Base-by-base conservation (phyloP, 805 yeast genomes). In the Candida patagonica region DNA sequence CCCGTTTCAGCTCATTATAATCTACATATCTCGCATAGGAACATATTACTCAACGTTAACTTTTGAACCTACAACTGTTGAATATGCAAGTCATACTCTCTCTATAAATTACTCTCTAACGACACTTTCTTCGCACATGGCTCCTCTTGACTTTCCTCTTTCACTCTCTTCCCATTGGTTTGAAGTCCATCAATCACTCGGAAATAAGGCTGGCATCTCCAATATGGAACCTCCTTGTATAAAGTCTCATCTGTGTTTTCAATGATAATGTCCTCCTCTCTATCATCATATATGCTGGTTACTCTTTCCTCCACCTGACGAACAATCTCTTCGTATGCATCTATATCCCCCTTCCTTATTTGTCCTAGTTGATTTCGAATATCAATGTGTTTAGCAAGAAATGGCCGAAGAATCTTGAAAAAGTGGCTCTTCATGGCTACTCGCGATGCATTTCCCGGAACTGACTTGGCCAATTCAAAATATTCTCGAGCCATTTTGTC, bases 161-260 rank as follows among this genome's bases (percentile, higher is more conserved):
- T 7, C 3, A 33, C 27, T 10, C 47, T 40, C 34, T 53, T 50
- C 19, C 62, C 62, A 29, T 57, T 57, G 26, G 56, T 50, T 23
- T 54, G 47, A 2, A 74, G 76, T 17, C 97, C 97, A 56, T 85
- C 74, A 1, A 89, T 95, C 2, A 80, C 78, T 51, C 98, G 71
- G 68, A 89, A 89, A 57, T 84, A 82, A 2, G 98, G 98, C 62
- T 89, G 98, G 48, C 95, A 78, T 53, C 97, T 72, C 97, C 97
- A 89, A 58, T 81, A 87, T 1, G 98, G 97, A 12, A 89, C 75
- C 4, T 70, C 72, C 57, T 77, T 76, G 58, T 92, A 89, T 10
- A 68, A 52, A 1, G 94, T 95, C 20, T 37, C 42, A 3, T 38
- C 42, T 35, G 94, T 95, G 88, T 94, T 81, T 19, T 61, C 54